Conservation (phyloP, 306 rosid genomes). For the Castanopsis chinensis region DNA sequence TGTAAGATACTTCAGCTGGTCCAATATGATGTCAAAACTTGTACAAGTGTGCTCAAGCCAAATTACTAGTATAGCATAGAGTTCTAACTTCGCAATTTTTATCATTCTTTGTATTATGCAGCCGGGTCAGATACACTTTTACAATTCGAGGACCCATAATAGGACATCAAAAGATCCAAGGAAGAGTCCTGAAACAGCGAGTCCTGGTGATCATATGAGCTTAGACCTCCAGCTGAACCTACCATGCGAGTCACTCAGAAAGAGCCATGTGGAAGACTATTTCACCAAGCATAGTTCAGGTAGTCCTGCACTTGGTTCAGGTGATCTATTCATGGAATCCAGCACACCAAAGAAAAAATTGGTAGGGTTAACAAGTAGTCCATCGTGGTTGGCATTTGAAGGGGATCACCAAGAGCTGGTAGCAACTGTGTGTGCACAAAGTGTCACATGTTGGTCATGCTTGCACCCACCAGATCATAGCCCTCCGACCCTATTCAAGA, state of each 20-base stretch:
- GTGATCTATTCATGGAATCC: slow-evolving; percentile 25
- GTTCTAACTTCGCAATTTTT: not conserved
- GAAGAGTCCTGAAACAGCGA: slow-evolving; percentile 31
- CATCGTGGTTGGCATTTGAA: slow-evolving; percentile 50
- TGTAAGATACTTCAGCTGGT: too few species aligned
- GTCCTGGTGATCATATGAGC: slow-evolving; percentile 38
- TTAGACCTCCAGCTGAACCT: slow-evolving; percentile 86
- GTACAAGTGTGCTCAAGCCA: not conserved
- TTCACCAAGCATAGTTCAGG: slow-evolving; percentile 22
- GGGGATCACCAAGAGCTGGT: slow-evolving; percentile 68
- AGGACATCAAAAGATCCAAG: slow-evolving; percentile 52
- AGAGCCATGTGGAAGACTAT: slow-evolving; percentile 9
- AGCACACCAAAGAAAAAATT: slow-evolving; percentile 27
- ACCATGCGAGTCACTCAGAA: slow-evolving; percentile 51
- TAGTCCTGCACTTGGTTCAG: slow-evolving; percentile 13
- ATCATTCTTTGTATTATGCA: slow-evolving; percentile 18
- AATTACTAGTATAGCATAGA: too few species aligned
- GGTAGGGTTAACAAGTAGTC: slow-evolving; percentile 19
- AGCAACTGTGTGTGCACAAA: slow-evolving; percentile 81
- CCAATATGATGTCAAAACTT: too few species aligned
- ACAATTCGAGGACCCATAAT: slow-evolving; percentile 57
- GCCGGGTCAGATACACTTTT: slow-evolving; percentile 80
- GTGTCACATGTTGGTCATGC: slow-evolving; percentile 90
- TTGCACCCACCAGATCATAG: slow-evolving; percentile 69
- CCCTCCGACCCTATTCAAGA: slow-evolving; percentile 57